phyloP scores from a whole-genome alignment of 768 basidiomycete genomes.

The Leccinum broughii region DNA sequence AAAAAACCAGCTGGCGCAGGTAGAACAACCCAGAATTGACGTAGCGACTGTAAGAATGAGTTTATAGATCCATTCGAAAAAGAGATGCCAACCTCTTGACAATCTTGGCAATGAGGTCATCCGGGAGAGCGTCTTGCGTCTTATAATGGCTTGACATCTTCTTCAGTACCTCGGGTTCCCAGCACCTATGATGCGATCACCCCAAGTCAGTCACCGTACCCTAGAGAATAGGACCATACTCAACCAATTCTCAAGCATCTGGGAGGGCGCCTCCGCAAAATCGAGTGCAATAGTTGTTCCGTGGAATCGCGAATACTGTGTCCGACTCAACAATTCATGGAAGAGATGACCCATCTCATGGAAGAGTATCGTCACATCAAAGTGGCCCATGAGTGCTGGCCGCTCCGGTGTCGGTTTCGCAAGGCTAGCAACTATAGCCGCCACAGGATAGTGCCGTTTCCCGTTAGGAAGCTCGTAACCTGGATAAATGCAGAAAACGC shows the following conservation, averaged over 20 bases:
- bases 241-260: slow-evolving; percentile 92
- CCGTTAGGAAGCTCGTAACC: slow-evolving; percentile 61
- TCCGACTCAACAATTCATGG: slow-evolving; percentile 67
- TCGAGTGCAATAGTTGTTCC: slow-evolving; percentile 79
- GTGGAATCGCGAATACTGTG: slow-evolving; percentile 76
- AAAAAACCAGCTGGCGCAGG: slow-evolving; percentile 73
- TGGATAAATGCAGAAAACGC: slow-evolving; percentile 75
- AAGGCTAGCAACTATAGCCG: slow-evolving; percentile 90
- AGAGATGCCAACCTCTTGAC: slow-evolving; percentile 55
- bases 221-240: slow-evolving; percentile 1
- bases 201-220: not conserved
- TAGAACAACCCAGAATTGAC: slow-evolving; percentile 83
- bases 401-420: slow-evolving; percentile 81
- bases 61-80: not conserved
- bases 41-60: slow-evolving; percentile 50
- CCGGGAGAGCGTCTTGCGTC: slow-evolving; percentile 67
- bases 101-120: slow-evolving; percentile 72
- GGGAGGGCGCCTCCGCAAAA: slow-evolving; percentile 88
- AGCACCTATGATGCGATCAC: slow-evolving; percentile 50
- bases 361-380: slow-evolving; percentile 89
- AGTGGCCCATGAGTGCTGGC: slow-evolving; percentile 84
- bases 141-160: slow-evolving; percentile 80
- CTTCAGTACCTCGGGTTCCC: slow-evolving; percentile 76
- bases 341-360: slow-evolving; percentile 86
- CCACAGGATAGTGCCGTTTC: slow-evolving; percentile 66